Conservation (phyloP, 768 basidiomycete species). For the Podaxis carcinomalis region DNA sequence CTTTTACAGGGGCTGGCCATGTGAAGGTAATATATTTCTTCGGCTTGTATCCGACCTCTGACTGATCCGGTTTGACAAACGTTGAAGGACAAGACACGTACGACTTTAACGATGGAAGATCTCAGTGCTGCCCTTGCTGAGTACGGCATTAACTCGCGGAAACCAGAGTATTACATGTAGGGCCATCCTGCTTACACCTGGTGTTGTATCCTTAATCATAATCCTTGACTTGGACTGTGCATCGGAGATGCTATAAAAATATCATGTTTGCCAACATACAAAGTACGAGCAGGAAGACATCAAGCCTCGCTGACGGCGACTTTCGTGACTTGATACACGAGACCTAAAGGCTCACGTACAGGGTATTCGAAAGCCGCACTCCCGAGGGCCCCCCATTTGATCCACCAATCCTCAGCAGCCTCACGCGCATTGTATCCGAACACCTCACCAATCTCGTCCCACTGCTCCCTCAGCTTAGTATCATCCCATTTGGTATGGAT, state of each 20-base stretch:
- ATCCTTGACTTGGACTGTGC: not conserved
- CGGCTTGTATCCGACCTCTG: not conserved
- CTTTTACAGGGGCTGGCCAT: slow-evolving; percentile 51
- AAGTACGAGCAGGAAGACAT: not conserved
- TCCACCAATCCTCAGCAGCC: slow-evolving; percentile 56
- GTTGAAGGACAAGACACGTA: slow-evolving; percentile 80
- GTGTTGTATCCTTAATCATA: not conserved
- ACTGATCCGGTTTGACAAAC: not conserved
- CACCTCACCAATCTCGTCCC: slow-evolving; percentile 42
- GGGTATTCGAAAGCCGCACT: slow-evolving; percentile 22
- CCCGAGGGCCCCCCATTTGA: slow-evolving; percentile 46
- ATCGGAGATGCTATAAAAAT: not conserved
- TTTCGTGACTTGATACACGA: slow-evolving; percentile 17
- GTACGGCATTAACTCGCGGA: slow-evolving; percentile 91
- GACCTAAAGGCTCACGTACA: slow-evolving; percentile 14
- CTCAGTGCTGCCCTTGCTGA: slow-evolving; percentile 89
- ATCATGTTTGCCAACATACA: not conserved
- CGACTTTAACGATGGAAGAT: slow-evolving; percentile 97
- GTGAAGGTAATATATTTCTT: slow-evolving; percentile 45
- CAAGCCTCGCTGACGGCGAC: slow-evolving; percentile 11
- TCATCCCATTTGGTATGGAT: slow-evolving; percentile 32
- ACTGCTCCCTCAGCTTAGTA: slow-evolving; percentile 35
- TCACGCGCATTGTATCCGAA: slow-evolving; percentile 50
- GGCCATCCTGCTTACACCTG: not conserved
- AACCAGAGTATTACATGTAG: slow-evolving; percentile 91